phyloP scores from a whole-genome alignment of 257 asterid genomes.

The Ballota nigra region DNA sequence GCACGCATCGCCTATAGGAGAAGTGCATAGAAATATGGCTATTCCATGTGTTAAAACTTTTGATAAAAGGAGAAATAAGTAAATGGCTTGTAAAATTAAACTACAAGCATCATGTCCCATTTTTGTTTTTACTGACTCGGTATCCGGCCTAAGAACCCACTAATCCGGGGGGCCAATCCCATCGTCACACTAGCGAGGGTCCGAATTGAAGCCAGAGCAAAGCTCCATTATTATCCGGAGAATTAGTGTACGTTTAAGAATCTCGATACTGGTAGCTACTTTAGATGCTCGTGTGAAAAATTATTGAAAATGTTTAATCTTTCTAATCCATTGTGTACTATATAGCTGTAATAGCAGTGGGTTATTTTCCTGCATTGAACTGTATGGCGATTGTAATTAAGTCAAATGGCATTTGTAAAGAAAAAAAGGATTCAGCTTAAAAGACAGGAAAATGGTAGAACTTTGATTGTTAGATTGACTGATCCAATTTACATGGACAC shows the following conservation, averaged over 20 bases:
- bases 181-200: too few relatives aligned
- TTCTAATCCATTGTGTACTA: not conserved
- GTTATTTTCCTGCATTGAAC: not conserved
- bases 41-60: not conserved
- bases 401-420: conserved; percentile 14
- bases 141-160: too few relatives aligned
- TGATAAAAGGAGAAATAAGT: too few relatives aligned
- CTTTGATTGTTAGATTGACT: not conserved
- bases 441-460: not conserved
- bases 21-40: not conserved
- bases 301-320: not conserved
- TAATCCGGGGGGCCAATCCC: too few relatives aligned
- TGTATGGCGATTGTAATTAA: not conserved
- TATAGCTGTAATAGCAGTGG: not conserved
- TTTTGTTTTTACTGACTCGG: too few relatives aligned
- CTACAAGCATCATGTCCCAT: too few relatives aligned
- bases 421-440: not conserved
- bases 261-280: not conserved
- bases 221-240: too few relatives aligned
- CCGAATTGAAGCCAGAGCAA: too few relatives aligned
- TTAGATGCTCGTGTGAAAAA: not conserved
- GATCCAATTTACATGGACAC: not conserved
- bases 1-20: too few relatives aligned
- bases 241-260: not conserved
- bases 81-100: too few relatives aligned